Percentiles rank a stretch among this genome's conserved stretches.
Conservation (phyloP, 2,329 filamentous ascomycete genomes). For the Cladosporium halotolerans region DNA sequence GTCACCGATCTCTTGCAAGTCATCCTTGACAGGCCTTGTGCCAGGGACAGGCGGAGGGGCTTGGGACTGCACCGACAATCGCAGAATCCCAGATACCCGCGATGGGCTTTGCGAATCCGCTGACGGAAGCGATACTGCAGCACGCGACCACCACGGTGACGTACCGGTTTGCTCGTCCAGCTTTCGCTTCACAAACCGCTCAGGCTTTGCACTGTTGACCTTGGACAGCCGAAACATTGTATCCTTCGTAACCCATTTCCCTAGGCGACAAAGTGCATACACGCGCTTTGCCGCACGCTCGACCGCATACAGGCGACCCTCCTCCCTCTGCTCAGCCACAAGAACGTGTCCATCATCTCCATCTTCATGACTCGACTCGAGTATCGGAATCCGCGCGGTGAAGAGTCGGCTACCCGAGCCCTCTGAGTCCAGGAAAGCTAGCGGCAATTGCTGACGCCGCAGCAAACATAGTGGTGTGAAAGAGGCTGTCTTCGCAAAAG, state of each 20-base stretch:
- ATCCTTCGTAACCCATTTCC: constrained; percentile 57
- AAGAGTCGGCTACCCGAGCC: constrained; percentile 50
- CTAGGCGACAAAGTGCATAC: constrained; percentile 64
- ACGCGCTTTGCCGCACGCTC: constrained; percentile 57
- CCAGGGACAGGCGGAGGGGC: neutral
- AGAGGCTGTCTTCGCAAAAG: constrained; percentile 20
- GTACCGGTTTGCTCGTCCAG: constrained; percentile 16
- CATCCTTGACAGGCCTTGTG: neutral
- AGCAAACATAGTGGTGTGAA: constrained; percentile 41
- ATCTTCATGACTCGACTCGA: constrained; percentile 55
- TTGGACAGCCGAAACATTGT: constrained; percentile 45
- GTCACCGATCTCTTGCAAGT: neutral
- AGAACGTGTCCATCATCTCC: constrained; percentile 45
- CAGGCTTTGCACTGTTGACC: constrained; percentile 17
- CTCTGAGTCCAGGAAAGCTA: constrained; percentile 57
- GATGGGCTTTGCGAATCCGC: neutral
- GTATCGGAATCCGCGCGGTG: constrained; percentile 55
- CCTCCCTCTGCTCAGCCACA: constrained; percentile 54
- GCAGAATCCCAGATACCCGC: constrained; percentile 16
- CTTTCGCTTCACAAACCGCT: constrained; percentile 27
- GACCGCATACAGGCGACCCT: constrained; percentile 53
- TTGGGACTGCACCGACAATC: constrained; percentile 4
- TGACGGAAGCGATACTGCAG: constrained; percentile 16
- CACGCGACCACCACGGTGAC: constrained; percentile 10
- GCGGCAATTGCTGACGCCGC: constrained; percentile 52